These are phyloP conservation scores for Spergularia marina DNA, from an alignment of 148 eudicot genomes.

Conservation along the genomic window DNA sequence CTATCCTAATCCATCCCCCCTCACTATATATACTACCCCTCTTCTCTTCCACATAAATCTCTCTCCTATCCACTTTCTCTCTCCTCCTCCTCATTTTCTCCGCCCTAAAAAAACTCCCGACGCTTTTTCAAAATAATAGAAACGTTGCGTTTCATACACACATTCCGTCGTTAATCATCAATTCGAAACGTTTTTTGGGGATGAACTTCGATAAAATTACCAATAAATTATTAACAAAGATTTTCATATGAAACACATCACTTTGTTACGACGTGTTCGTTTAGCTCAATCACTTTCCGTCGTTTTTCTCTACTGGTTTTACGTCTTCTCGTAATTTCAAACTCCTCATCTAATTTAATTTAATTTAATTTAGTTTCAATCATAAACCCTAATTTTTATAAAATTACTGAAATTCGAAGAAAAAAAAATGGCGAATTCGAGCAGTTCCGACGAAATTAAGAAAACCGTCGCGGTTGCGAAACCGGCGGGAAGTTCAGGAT, in stretches of 20 bases:
- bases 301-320: constrained; percentile 72
- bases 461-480: not conserved
- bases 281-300: constrained; percentile 76
- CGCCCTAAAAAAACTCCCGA: not conserved
- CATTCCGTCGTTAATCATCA: not conserved
- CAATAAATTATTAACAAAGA: not conserved
- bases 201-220: not conserved
- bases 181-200: not conserved
- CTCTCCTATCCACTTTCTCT: not conserved
- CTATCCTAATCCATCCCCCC: not conserved
- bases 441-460: not conserved
- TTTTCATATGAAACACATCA: constrained; percentile 44
- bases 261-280: constrained; percentile 38
- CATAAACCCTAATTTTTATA: not conserved
- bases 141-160: not conserved
- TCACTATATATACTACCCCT: constrained; percentile 17
- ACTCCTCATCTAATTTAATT: too few species aligned
- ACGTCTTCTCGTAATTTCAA: constrained; percentile 48
- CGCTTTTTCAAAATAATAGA: not conserved
- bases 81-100: constrained; percentile 4
- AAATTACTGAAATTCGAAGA: too few species aligned
- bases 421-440: constrained; percentile 28
- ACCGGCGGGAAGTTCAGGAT: constrained; percentile 34
- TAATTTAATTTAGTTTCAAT: not conserved
- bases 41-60: not conserved